Evolutionary conservation across 768 basidiomycete genomes (phyloP), one percentile per base, ranked within the genome.

Genomic region (Termitomyces sp.): DNA sequence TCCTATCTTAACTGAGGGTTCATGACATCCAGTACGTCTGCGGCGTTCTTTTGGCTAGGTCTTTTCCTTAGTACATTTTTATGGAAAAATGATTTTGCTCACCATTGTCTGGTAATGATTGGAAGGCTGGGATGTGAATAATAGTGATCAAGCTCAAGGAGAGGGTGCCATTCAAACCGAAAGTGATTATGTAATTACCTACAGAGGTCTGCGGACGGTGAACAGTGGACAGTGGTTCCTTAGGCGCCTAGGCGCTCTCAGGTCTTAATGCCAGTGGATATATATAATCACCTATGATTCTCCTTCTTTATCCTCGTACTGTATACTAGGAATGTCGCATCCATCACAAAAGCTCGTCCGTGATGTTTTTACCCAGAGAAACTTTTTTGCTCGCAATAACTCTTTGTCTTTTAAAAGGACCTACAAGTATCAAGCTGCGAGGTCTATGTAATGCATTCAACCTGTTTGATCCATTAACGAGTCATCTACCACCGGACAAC

Each of bases 1-100:
- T 39, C 65, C 60, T 10, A 80, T 69, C 61, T 76, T 81, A 36
- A 74, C 82, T 16, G 86, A 82, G 34, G 79, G 73, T 43, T 76
- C 74, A 61, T 88, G 87, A 1, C 65, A 72, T n/a, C 67, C 67
- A 16, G 67, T 67, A 55, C 82, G 80, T 56, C 69, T 71, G 59
- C 77, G 76, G 53, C 71, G 70, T 63, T 74, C 80, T 62, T 72
- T 76, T 7, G 76, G 72, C 71, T 78, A 10, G 39, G 31, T n/a
- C 56, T 20, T 39, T 9, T 49, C 10, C 36, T 58, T 5, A 49
- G 43, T 36, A 39, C 41, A 5, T 20, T 31, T 16, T 39, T 10
- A 5, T 32, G 39, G 10, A 10, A 12, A 22, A 22, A 36, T 26
- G 0, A 34, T 43, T n/a, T 53, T 42, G 22, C 52, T 60, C 42